phyloP scores from a whole-genome alignment of 2,329 filamentous ascomycete genomes.

The Apiospora rasikravindrae region DNA sequence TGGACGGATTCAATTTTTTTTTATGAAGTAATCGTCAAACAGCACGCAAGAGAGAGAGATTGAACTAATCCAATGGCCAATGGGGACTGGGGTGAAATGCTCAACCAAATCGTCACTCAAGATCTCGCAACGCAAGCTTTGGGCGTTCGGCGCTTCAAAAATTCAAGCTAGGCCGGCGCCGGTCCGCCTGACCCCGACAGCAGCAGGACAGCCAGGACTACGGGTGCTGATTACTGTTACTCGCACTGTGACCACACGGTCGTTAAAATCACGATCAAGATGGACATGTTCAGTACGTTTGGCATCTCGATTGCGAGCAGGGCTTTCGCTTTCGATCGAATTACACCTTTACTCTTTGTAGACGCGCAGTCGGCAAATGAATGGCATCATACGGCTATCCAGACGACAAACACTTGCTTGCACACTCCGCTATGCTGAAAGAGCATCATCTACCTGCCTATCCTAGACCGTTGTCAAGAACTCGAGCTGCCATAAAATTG shows the following conservation, averaged over 20 bases:
- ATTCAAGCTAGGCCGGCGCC: slow-evolving; percentile 9
- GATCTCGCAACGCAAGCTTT: background rate
- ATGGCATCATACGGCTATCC: background rate
- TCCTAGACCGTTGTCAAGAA: too few species aligned
- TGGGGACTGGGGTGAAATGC: background rate
- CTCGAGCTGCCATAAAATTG: too few species aligned
- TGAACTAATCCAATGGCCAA: too few species aligned
- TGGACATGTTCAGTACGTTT: too few species aligned
- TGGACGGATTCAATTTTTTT: background rate
- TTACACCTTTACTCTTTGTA: background rate
- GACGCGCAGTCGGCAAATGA: background rate
- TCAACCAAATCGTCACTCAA: background rate
- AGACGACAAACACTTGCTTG: too few species aligned
- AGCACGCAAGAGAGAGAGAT: background rate
- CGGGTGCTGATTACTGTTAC: background rate
- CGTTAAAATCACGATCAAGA: too few species aligned
- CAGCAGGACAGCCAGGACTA: background rate
- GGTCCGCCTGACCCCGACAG: slow-evolving; percentile 6
- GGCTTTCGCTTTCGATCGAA: background rate
- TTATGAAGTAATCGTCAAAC: background rate
- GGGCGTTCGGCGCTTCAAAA: background rate
- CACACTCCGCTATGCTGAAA: too few species aligned
- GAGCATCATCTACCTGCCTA: too few species aligned
- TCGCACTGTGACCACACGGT: background rate
- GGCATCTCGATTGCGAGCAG: background rate